Base-by-base conservation (phyloP, 1,284 basidiomycete genomes). In the Apiotrichum akiyoshidainum region DNA sequence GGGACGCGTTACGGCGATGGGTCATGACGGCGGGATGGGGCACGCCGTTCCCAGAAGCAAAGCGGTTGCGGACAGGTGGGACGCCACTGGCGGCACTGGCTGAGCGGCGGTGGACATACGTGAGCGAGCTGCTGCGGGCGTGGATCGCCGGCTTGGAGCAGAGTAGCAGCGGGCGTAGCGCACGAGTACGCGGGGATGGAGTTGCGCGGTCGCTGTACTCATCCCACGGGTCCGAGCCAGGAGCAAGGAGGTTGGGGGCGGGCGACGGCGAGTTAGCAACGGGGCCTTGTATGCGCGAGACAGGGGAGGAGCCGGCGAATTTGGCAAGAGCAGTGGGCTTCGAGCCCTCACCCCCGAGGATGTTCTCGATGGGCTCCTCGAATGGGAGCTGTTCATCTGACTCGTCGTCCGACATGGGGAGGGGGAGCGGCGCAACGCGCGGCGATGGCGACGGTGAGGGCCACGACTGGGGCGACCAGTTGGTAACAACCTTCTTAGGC, bases 171-270 rank as follows among this genome's bases (percentile, higher is more conserved):
- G 61, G 61, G 26, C 54, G 54, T 4, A 63, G 51, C 12, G 46
- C 34, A 13, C 58, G 55, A 9, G 34, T 9, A 33, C 58, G 55
- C n/a, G 61, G 61, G 33, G 58, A 60, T 26, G 61, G 61, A 1
- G 61, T 60, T 19, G 58, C 53, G 5, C 61, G 52, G 51, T 63
- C 61, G 26, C 52, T 55, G 56, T 63, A 63, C 58, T 63, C 61
- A 51, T 63, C 61, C 61, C 61, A 63, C 13, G 61, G 61, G 54
- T 63, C 61, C 2, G n/a, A 31, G 16, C 26, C 13, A 1, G 60
- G 60, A 1, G 53, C 56, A 26, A 61, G 48, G n/a, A 50, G 50
- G 22, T 51, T 44, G 2, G 54, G 33, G 5, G 17, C 51, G 5
- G 51, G 41, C 5, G 34, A 31, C 12, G 35, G 45, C 22, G 53